Percentiles rank a stretch among this genome's conserved stretches.
These are phyloP conservation scores for Linum tenue DNA, from an alignment of 345 rosid genomes.

Conservation along the genomic window DNA sequence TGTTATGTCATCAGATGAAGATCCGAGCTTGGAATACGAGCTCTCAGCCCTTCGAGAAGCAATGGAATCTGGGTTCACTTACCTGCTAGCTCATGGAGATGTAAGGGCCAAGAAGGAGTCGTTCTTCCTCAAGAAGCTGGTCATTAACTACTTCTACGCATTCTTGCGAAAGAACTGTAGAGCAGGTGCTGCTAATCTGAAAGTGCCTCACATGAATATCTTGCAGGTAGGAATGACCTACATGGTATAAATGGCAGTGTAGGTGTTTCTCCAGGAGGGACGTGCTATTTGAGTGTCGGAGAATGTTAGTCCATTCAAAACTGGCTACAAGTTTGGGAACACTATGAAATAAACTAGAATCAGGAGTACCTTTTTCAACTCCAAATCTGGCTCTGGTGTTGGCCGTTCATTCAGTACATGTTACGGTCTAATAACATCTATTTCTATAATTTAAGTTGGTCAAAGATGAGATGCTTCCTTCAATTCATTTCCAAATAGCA, in stretches of 20 bases:
- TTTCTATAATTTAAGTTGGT: no score
- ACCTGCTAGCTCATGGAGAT: constrained; percentile 66
- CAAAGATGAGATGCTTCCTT: no score
- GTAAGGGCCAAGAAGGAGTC: constrained; percentile 85
- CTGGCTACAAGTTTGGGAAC: no score
- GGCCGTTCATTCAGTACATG: no score
- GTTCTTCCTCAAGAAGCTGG: constrained; percentile 71
- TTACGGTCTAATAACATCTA: no score
- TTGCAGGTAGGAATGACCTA: constrained; percentile 82
- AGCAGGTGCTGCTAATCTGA: constrained; percentile 67
- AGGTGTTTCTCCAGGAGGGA: no score
- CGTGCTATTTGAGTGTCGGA: background rate
- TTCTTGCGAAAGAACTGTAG: constrained; percentile 80
- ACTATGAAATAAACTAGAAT: no score
- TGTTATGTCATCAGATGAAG: constrained; percentile 44
- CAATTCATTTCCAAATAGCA: no score
- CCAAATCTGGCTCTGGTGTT: no score
- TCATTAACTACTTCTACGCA: constrained; percentile 80
- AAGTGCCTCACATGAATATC: constrained; percentile 86
- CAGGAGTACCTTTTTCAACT: no score
- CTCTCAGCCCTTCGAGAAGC: constrained; percentile 78
- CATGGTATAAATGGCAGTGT: constrained; percentile 41
- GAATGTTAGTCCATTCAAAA: background rate
- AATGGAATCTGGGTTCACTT: constrained; percentile 72
- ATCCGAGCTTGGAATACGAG: constrained; percentile 74